Evolutionary conservation across 2,329 filamentous ascomycete species (phyloP).

Genomic region (Colletotrichum siamense): DNA sequence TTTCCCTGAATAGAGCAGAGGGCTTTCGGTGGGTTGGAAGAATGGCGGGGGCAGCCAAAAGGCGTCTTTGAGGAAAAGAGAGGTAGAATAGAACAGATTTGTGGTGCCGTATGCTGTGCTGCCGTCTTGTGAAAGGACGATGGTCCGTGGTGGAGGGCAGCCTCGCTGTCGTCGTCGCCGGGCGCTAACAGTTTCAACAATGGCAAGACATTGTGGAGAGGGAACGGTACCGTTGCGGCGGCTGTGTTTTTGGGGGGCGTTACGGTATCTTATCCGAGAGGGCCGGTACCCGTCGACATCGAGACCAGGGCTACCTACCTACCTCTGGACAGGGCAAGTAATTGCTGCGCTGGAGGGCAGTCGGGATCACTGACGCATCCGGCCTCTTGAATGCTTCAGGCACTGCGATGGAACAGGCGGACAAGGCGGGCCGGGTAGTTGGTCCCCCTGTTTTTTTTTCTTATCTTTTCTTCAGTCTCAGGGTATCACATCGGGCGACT

Average conservation of each 20-base stretch:
- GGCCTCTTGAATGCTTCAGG: not conserved
- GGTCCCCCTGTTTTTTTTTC: not conserved
- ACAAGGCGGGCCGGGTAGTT: not conserved
- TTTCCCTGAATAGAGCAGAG: not conserved
- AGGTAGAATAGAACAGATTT: not conserved
- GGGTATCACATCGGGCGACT: not conserved
- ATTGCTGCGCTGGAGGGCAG: not conserved
- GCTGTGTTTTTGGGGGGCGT: not conserved
- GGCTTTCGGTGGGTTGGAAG: not conserved
- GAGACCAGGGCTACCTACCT: not conserved
- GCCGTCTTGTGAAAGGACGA: constrained; percentile 11
- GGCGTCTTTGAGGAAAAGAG: constrained; percentile 3
- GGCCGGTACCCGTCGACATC: not conserved
- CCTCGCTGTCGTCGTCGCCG: not conserved
- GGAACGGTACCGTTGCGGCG: constrained; percentile 19
- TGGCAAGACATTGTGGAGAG: constrained; percentile 17
- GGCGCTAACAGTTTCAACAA: constrained; percentile 19
- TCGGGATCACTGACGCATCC: not conserved
- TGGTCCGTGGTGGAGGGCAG: constrained; percentile 16
- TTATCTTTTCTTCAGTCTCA: not conserved
- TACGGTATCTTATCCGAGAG: constrained; percentile 14
- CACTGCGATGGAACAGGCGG: not conserved
- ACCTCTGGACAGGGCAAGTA: not conserved
- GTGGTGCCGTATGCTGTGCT: not conserved
- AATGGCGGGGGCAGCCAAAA: constrained; percentile 6